These are phyloP conservation scores for Medicago arabica DNA, from an alignment of 306 rosid genomes.

Conservation along the genomic window DNA sequence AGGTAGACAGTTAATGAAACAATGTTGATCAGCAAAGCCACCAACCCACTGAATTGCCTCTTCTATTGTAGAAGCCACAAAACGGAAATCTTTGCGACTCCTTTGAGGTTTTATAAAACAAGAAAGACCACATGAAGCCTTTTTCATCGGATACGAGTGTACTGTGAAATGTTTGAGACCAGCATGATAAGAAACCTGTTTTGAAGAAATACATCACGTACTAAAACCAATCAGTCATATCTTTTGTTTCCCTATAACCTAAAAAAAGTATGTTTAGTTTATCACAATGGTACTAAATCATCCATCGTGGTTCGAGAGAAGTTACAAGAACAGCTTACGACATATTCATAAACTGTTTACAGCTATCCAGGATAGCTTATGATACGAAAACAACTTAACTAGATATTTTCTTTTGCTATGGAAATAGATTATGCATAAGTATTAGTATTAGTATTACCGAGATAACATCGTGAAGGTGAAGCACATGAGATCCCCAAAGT, in stretches of 20 bases:
- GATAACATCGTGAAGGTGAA: constrained; percentile 78
- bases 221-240: constrained; percentile 42
- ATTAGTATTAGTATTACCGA: constrained; percentile 75
- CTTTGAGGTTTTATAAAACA: constrained; percentile 76
- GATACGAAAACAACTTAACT: too few relatives aligned
- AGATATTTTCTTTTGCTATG: too few relatives aligned
- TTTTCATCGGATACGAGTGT: constrained; percentile 84
- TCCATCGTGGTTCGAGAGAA: constrained; percentile 20
- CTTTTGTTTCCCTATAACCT: constrained; percentile 32
- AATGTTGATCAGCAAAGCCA: constrained; percentile 96
- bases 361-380: too few relatives aligned
- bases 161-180: constrained; percentile 96
- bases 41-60: constrained; percentile 99
- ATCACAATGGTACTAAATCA: constrained; percentile 37
- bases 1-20: constrained; percentile 90
- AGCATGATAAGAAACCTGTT: constrained; percentile 90
- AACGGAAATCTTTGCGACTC: constrained; percentile 78
- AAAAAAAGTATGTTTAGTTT: constrained; percentile 26
- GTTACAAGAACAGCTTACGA: too few relatives aligned
- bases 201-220: constrained; percentile 43
- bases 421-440: too few relatives aligned
- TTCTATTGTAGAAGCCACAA: constrained; percentile 78
- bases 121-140: constrained; percentile 76
- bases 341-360: too few relatives aligned
- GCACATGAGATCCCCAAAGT: constrained; percentile 82